Evolutionary conservation across 2,329 filamentous ascomycete genomes (phyloP).

Genomic region (Parascedosporium putredinis): DNA sequence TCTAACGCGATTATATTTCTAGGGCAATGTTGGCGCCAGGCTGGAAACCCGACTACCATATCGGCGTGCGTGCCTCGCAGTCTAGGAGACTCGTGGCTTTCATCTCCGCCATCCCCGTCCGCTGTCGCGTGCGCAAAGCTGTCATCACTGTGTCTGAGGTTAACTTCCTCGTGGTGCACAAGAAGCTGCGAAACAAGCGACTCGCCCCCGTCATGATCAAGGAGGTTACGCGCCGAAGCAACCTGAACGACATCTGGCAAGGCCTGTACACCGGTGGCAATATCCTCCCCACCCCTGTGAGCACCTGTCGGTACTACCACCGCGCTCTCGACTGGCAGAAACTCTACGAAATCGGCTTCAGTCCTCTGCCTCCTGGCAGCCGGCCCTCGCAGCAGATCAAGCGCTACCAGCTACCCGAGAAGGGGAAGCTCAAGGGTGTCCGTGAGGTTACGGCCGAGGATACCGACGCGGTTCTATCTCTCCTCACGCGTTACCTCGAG

Average conservation of each 20-base stretch:
- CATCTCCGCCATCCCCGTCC: conserved; percentile 85
- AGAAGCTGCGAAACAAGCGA: conserved; percentile 89
- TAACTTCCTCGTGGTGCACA: conserved; percentile 97
- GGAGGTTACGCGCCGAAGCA: conserved; percentile 89
- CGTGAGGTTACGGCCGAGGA: conserved; percentile 74
- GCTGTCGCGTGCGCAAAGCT: conserved; percentile 68
- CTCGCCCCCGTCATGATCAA: conserved; percentile 93
- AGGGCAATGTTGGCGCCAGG: conserved; percentile 92
- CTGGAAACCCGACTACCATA: conserved; percentile 90
- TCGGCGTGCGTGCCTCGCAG: conserved; percentile 76
- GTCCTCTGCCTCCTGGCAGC: conserved; percentile 70
- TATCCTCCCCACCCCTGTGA: conserved; percentile 81
- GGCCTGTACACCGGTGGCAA: conserved; percentile 93
- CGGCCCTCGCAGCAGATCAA: conserved; percentile 78
- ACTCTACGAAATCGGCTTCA: conserved; percentile 90
- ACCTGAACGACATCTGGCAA: conserved; percentile 79
- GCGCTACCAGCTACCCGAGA: conserved; percentile 72
- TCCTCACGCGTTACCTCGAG: conserved; percentile 67
- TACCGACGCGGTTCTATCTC: conserved; percentile 59
- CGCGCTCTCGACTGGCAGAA: conserved; percentile 92
- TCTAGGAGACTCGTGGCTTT: conserved; percentile 87
- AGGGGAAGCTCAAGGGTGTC: conserved; percentile 63
- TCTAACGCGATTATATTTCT: no score
- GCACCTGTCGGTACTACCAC: conserved; percentile 92
- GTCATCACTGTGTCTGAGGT: conserved; percentile 76